These are phyloP conservation scores for Haplographium delicatum DNA, from an alignment of 495 filamentous ascomycete genomes.

Conservation along the genomic window DNA sequence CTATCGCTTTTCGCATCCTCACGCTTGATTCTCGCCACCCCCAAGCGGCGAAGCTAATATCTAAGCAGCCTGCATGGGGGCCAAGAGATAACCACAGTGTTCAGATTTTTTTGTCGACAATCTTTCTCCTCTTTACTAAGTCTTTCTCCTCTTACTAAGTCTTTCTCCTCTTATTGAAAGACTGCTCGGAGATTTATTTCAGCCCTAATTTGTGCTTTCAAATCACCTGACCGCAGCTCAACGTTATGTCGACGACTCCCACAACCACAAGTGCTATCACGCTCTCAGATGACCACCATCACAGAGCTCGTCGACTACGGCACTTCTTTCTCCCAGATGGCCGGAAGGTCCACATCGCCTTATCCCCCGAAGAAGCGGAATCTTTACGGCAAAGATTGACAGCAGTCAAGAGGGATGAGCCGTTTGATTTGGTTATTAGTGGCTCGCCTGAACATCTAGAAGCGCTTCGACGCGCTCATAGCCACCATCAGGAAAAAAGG, in stretches of 20 bases:
- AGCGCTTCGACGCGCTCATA: conserved; percentile 40
- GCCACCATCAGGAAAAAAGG: conserved; percentile 42
- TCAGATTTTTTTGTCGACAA: too few species aligned
- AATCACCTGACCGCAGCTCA: background rate
- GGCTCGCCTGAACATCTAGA: conserved; percentile 51
- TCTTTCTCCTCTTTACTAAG: too few species aligned
- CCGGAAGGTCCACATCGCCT: conserved; percentile 47
- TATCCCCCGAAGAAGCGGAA: conserved; percentile 45
- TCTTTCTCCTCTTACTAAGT: too few species aligned
- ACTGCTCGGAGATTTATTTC: too few species aligned
- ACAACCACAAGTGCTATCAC: conserved; percentile 5
- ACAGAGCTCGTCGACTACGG: conserved; percentile 31
- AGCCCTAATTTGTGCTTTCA: too few species aligned
- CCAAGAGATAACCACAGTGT: background rate
- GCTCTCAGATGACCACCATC: conserved; percentile 6
- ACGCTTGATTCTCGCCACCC: background rate
- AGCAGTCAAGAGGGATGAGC: conserved; percentile 31
- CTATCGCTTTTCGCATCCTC: too few species aligned
- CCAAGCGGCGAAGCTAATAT: conserved; percentile 2
- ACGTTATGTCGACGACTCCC: conserved; percentile 6
- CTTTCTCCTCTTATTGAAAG: too few species aligned
- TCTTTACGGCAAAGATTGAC: conserved; percentile 34
- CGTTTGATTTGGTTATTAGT: conserved; percentile 47
- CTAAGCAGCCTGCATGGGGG: background rate
- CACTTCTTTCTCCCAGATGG: conserved; percentile 50